Conservation (phyloP, 148 eudicot species). For the Arctostaphylos glauca region DNA sequence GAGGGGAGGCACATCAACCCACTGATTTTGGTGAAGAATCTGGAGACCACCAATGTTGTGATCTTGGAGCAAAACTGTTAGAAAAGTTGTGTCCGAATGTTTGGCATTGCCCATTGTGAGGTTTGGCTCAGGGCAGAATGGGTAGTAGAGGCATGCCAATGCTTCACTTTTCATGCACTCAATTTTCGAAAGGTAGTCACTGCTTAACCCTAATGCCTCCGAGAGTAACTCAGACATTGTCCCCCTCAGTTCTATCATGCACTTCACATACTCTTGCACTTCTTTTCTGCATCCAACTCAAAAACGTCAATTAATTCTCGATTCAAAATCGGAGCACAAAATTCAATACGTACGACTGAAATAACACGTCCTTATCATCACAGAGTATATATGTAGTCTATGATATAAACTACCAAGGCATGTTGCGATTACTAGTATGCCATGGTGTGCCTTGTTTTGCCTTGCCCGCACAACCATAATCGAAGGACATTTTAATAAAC, state of each 20-base stretch:
- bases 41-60: slow-evolving; percentile 44
- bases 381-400: too few relatives aligned
- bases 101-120: slow-evolving; percentile 42
- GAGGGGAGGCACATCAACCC: slow-evolving; percentile 48
- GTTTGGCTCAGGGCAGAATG: slow-evolving; percentile 54
- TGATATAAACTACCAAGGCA: too few relatives aligned
- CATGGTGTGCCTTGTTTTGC: too few relatives aligned
- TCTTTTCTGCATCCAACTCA: slow-evolving; percentile 4
- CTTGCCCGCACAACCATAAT: too few relatives aligned
- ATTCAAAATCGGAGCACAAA: too few relatives aligned
- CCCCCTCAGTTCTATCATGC: slow-evolving; percentile 36
- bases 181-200: slow-evolving; percentile 34
- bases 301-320: too few relatives aligned
- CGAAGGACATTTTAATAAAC: too few relatives aligned
- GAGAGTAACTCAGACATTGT: slow-evolving; percentile 38
- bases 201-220: slow-evolving; percentile 39
- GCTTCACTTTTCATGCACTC: slow-evolving; percentile 47
- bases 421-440: too few relatives aligned
- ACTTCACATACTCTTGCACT: slow-evolving; percentile 24
- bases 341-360: too few relatives aligned
- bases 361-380: too few relatives aligned
- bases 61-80: slow-evolving; percentile 53
- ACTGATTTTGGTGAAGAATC: slow-evolving; percentile 40
- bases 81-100: slow-evolving; percentile 53
- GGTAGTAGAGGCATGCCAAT: slow-evolving; percentile 45